Evolutionary conservation across 257 asterid genomes (phyloP).

Genomic region (Jaltomata sinuosa): DNA sequence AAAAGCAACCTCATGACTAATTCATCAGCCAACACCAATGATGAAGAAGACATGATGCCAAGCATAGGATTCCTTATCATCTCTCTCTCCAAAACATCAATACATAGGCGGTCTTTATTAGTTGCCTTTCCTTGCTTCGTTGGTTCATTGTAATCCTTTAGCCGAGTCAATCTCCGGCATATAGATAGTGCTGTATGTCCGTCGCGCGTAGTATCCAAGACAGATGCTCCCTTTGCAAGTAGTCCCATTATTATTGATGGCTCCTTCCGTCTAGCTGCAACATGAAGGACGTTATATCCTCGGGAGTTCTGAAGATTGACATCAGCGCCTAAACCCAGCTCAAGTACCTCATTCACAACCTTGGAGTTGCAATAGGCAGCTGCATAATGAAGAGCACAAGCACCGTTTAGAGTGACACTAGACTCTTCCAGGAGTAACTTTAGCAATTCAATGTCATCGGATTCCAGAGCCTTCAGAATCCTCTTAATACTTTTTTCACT

Average conservation of each 20-base stretch:
- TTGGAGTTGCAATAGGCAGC: slow-evolving; percentile 76
- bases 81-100: slow-evolving; percentile 70
- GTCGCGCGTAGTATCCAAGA: slow-evolving; percentile 46
- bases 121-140: slow-evolving; percentile 54
- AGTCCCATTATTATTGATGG: slow-evolving; percentile 45
- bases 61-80: slow-evolving; percentile 54
- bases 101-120: slow-evolving; percentile 60
- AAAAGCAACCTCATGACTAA: slow-evolving; percentile 70
- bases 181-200: slow-evolving; percentile 65
- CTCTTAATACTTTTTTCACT: slow-evolving; percentile 42
- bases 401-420: slow-evolving; percentile 46
- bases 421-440: slow-evolving; percentile 64
- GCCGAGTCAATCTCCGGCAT: slow-evolving; percentile 60
- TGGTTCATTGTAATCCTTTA: slow-evolving; percentile 59
- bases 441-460: slow-evolving; percentile 58
- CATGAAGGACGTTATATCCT: slow-evolving; percentile 71
- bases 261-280: slow-evolving; percentile 91
- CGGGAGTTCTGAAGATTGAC: slow-evolving; percentile 55
- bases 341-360: slow-evolving; percentile 50
- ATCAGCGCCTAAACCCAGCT: slow-evolving; percentile 34
- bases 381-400: slow-evolving; percentile 78
- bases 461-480: slow-evolving; percentile 72
- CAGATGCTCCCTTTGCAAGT: slow-evolving; percentile 46
- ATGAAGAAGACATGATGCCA: slow-evolving; percentile 35
- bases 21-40: slow-evolving; percentile 65